A percentile compares a stretch with the other conserved stretches of the same genome.
Evolutionary conservation across 75 land plant species (phyloP).

Genomic region (Isoetes taiwanensis): DNA sequence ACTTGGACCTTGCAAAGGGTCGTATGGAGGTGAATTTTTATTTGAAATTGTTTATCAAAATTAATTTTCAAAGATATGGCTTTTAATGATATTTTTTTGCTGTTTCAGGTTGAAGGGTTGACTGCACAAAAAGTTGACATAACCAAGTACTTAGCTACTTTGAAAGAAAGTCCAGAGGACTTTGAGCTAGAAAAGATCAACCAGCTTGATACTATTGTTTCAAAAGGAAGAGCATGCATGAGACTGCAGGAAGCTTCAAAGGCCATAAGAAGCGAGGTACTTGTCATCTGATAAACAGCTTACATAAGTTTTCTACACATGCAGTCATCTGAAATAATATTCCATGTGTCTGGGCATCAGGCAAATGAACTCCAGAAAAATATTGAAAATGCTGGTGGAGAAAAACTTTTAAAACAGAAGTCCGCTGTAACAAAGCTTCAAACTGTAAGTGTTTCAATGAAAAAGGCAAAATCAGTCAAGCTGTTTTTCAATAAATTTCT

Average conservation of each 20-base stretch:
- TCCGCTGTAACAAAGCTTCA: conserved; percentile 56
- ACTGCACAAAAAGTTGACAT: conserved; percentile 41
- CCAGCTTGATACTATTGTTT: conserved; percentile 40
- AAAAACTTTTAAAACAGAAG: conserved; percentile 56
- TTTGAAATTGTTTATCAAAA: not conserved
- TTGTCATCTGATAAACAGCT: not conserved
- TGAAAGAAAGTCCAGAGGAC: conserved; percentile 48
- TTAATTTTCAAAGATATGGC: not conserved
- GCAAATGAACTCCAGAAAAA: conserved; percentile 66
- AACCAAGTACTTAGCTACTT: conserved; percentile 47
- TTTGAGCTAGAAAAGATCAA: conserved; percentile 51
- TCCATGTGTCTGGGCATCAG: conserved; percentile 18
- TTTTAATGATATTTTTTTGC: not conserved
- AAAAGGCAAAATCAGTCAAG: not conserved
- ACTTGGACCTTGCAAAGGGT: conserved; percentile 66
- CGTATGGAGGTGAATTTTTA: conserved; percentile 67
- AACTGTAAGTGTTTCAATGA: conserved; percentile 35
- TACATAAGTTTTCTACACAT: not conserved
- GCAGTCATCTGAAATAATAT: not conserved
- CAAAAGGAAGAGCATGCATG: conserved; percentile 41
- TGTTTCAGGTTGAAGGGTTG: conserved; percentile 63
- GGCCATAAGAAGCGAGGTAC: too few species aligned
- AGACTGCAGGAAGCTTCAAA: conserved; percentile 46
- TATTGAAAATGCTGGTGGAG: conserved; percentile 93
- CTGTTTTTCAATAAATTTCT: not conserved